Base-by-base conservation (phyloP, 805 yeast genomes). In the Saccharomycopsis microspora region DNA sequence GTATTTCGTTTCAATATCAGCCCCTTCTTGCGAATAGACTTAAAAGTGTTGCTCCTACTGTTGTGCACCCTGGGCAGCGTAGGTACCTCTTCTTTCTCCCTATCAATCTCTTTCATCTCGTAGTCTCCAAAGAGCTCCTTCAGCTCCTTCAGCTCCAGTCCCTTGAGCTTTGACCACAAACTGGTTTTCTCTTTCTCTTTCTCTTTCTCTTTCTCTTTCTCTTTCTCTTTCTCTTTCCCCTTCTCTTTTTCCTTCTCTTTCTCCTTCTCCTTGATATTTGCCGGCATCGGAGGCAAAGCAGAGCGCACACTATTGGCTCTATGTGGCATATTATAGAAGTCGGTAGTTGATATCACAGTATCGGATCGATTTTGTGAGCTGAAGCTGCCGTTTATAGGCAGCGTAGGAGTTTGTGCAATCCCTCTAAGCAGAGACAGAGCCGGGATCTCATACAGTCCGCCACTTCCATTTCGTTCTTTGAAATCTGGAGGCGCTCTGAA, bases 241-340 rank as follows among this genome's bases (percentile, higher is more conserved):
- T n/a, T n/a, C n/a, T 34, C n/a, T 8, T n/a, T 8, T 19, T 9
- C 34, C 3, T 41, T n/a, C n/a, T 34, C 36, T 9, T 34, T n/a
- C n/a, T 34, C 36, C 36, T 34, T n/a, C 8, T 34, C 36, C 8
- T 34, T 8, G n/a, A 9, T 8, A 34, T 34, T 9, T n/a, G 8
- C 10, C 8, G 36, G 36, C 10, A n/a, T n/a, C 8, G 36, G 36
- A n/a, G 36, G 36, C 36, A 9, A n/a, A n/a, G 36, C 36, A 8
- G 36, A 3, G 2, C n/a, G 36, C 36, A 9, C 10, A 34, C 10
- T 9, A 9, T 34, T 8, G n/a, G 33, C 34, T 5, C 46, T 7
- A 32, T 42, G 46, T 5, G 50, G 50, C 40, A 47, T 42, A 34
- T 42, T 42, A 27, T 42, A 43, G 31, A 47, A 42, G 36, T 42